Conservation (phyloP, 805 yeast genomes). For the Zygotorulaspora chibaensis region DNA sequence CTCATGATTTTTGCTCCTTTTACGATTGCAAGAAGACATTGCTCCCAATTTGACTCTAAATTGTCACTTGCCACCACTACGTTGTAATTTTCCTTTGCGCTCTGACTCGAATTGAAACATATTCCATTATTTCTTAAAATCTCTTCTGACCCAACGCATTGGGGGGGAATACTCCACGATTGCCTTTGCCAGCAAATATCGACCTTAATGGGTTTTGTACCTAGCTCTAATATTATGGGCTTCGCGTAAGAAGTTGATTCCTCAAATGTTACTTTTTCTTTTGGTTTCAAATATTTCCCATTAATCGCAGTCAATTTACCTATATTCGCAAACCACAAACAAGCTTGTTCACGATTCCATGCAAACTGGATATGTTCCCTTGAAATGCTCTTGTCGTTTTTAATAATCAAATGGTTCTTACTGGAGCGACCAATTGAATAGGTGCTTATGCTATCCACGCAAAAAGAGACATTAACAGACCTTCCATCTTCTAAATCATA, state of each 20-base stretch:
- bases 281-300: conserved; percentile 17
- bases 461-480: conserved; percentile 12
- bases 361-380: conserved; percentile 26
- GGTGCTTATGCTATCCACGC: conserved; percentile 10
- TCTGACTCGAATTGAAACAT: background rate
- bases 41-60: background rate
- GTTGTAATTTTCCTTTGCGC: background rate
- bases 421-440: conserved; percentile 32
- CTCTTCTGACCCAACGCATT: background rate
- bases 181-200: conserved; percentile 12
- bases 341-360: conserved; percentile 15
- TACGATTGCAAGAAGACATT: conserved; percentile 16
- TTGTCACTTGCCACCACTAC: conserved; percentile 2
- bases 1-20: conserved; percentile 12
- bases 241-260: background rate
- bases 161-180: conserved; percentile 18
- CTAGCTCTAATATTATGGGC: conserved; percentile 13
- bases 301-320: conserved; percentile 30
- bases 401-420: conserved; percentile 25
- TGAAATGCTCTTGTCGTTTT: conserved; percentile 34
- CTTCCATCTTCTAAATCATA: conserved; percentile 22
- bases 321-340: conserved; percentile 14
- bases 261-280: conserved; percentile 14
- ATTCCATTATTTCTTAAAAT: conserved; percentile 5
- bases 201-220: conserved; percentile 24